A percentile compares a stretch with the other conserved stretches of the same genome.
Conservation (phyloP, 2,329 filamentous ascomycete genomes). For the Colletotrichum sp. region DNA sequence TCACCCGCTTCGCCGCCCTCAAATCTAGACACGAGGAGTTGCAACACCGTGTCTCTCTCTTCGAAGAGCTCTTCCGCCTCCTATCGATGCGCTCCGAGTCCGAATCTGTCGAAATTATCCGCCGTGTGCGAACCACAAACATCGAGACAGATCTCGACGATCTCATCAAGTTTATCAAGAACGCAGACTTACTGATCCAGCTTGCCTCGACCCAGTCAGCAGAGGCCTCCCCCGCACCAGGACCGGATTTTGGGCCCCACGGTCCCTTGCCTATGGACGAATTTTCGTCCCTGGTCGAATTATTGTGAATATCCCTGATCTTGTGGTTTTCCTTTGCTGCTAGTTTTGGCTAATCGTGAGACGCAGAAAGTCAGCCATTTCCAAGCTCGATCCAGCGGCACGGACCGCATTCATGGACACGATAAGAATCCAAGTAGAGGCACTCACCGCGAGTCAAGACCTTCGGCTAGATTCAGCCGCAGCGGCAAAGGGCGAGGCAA, state of each 20-base stretch:
- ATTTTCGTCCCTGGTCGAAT: background rate
- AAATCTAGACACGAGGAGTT: constrained; percentile 18
- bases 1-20: constrained; percentile 20
- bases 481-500: background rate
- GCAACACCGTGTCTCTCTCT: constrained; percentile 11
- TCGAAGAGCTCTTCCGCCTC: constrained; percentile 18
- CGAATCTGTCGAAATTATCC: constrained; percentile 20
- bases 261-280: background rate
- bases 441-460: background rate
- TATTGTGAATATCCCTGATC: constrained; percentile 3
- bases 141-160: constrained; percentile 11
- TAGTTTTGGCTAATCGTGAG: background rate
- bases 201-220: constrained; percentile 2
- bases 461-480: background rate
- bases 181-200: constrained; percentile 20
- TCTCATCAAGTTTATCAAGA: constrained; percentile 20
- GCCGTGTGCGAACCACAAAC: constrained; percentile 16
- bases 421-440: constrained; percentile 4
- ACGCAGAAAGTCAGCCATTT: constrained; percentile 2
- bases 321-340: background rate
- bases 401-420: background rate
- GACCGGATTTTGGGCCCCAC: background rate
- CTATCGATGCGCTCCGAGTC: constrained; percentile 17
- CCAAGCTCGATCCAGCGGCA: constrained; percentile 4
- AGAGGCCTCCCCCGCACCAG: background rate